Base-by-base conservation (phyloP, 352 stramenopile species). In the Phytophthora ramorum region DNA sequence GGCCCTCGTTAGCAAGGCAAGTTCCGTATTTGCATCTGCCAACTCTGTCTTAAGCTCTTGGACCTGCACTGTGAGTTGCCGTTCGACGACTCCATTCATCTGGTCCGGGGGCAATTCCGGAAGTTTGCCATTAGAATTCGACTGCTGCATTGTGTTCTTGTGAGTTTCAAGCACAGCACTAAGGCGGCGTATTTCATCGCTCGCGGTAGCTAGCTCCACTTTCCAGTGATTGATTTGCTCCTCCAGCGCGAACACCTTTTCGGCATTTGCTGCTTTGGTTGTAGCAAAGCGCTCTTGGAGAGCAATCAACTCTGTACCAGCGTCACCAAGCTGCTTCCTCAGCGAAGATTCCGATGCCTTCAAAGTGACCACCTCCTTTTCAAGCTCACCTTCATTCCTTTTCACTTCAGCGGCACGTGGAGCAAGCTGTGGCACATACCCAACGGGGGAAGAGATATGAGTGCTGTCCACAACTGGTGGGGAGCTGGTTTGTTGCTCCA, bases 161-260 rank as follows among this genome's bases (percentile, higher is more conserved):
- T 61, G 35, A 3, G 19, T 17, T 26, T 66, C 46, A 38, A 66
- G 8, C 14, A 66, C 16, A 19, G 28, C 17, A 54, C 46, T 65
- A 1, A 73, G 59, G 50, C 55, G 55, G n/a, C 35, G 37, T 4
- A 71, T 28, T 73, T 73, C 64, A 59, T 71, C 55, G 3, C 22
- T 66, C 12, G 54, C 51, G 28, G 46, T 16, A 20, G 49, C 57
- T 1, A 78, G 14, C 32, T 73, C 60, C 28, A 64, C 56, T 49
- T 79, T 57, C 66, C 58, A 74, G n/a, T 69, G 45, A 12, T 47
- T 71, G n/a, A 34, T 61, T 17, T 66, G 55, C 53, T 81, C 66
- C 44, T 81, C 69, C 30, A 81, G 46, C 6, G 73, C 51, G 55
- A 81, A 81, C 17, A 76, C 73, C 34, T 81, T 77, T 16, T 81